These are phyloP conservation scores for Ceratocystis diversiconidia DNA, from an alignment of 2,329 filamentous ascomycete genomes.

Conservation along the genomic window DNA sequence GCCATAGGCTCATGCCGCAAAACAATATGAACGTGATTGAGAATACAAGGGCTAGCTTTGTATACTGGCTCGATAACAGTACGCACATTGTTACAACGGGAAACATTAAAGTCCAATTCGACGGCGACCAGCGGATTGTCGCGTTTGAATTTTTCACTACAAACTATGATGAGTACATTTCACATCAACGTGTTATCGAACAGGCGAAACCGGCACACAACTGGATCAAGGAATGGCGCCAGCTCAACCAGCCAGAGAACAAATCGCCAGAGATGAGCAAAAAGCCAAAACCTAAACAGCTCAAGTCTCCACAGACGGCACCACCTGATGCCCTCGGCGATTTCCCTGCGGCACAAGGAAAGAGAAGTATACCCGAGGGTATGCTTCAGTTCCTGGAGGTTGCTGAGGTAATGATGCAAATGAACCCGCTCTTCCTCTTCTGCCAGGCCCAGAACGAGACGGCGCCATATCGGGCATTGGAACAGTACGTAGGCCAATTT, in stretches of 20 bases:
- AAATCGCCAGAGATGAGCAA: slow-evolving; percentile 53
- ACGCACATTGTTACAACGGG: slow-evolving; percentile 74
- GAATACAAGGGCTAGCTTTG: slow-evolving; percentile 61
- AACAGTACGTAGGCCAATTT: slow-evolving; percentile 41
- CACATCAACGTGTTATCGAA: slow-evolving; percentile 49
- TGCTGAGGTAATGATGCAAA: slow-evolving; percentile 51
- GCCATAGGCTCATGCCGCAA: slow-evolving; percentile 38
- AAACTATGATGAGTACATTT: slow-evolving; percentile 70
- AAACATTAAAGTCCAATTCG: slow-evolving; percentile 63
- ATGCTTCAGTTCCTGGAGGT: slow-evolving; percentile 54
- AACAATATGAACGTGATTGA: slow-evolving; percentile 60
- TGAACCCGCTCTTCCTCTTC: slow-evolving; percentile 48
- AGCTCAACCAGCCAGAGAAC: slow-evolving; percentile 39
- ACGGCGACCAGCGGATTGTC: slow-evolving; percentile 66
- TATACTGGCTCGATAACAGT: slow-evolving; percentile 78
- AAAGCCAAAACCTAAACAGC: slow-evolving; percentile 43
- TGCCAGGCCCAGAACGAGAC: slow-evolving; percentile 41
- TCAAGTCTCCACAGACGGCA: slow-evolving; percentile 45
- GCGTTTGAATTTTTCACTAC: slow-evolving; percentile 67
- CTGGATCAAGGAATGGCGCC: slow-evolving; percentile 53
- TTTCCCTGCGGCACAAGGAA: slow-evolving; percentile 45
- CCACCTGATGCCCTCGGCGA: slow-evolving; percentile 44
- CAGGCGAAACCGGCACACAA: slow-evolving; percentile 47
- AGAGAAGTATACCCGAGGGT: slow-evolving; percentile 41
- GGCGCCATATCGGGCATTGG: slow-evolving; percentile 43